Base-by-base conservation (phyloP, 208 protist species). In the Ichthyophonus hoferi region DNA sequence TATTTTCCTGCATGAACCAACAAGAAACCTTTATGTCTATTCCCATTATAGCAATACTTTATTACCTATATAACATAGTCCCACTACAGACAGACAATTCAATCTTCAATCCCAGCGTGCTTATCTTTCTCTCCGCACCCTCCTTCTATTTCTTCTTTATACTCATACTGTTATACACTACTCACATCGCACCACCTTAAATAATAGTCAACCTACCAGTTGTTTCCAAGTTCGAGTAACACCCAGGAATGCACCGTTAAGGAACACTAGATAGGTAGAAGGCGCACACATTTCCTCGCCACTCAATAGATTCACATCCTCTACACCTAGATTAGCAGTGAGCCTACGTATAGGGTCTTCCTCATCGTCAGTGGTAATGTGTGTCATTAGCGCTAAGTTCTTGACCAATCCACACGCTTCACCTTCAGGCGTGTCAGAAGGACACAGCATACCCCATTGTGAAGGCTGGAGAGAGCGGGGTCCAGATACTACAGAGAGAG, bases 371-470 rank as follows among this genome's bases (percentile, higher is more conserved):
- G 97, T 97, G 1, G 98, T 99, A 33, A 99, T 97, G 87, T 99
- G 97, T 35, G 98, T 97, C 33, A 99, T 94, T 7, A 98, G 96
- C 3, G 98, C 96, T 76, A 99, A 96, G 93, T 99, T 99, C 94
- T 99, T 99, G 1, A 99, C 98, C 0, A 99, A 93, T 77, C 99
- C 99, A 89, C 98, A 99, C 79, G 94, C 95, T 91, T 99, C 98
- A n/a, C 95, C 94, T 91, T 95, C 94, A 35, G 87, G 90, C 0
- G 90, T 91, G 79, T 99, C 99, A 58, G 97, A 97, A 0, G 99
- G 99, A 92, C 99, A 99, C 31, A 99, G 94, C 96, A 99, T 99
- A 82, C 99, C 99, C 96, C 97, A 99, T 90, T 99, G 98, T 58
- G 98, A 99, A 0, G 97, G 96, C 91, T 99, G 98, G 50, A 99